Percentiles rank a stretch among this genome's conserved stretches.
phyloP scores from a whole-genome alignment of 2,329 filamentous ascomycete genomes.

The Thelonectria olida region DNA sequence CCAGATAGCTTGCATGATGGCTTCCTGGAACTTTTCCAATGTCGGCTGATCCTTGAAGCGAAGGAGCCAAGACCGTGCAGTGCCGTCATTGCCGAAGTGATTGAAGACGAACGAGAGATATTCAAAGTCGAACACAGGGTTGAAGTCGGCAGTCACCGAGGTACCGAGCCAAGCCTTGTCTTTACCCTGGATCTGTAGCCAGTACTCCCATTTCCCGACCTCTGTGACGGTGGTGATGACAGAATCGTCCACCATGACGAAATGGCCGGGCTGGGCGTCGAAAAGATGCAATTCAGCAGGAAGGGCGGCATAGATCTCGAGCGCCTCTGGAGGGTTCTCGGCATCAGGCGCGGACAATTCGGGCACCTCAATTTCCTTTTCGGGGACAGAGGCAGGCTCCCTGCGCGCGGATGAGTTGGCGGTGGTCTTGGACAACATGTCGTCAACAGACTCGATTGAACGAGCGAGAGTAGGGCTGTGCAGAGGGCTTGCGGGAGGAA shows the following conservation, averaged over 20 bases:
- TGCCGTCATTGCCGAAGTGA: slow-evolving; percentile 87
- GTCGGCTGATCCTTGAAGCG: slow-evolving; percentile 87
- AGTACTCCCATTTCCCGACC: slow-evolving; percentile 92
- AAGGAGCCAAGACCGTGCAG: slow-evolving; percentile 94
- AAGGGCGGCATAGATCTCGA: slow-evolving; percentile 79
- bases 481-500: slow-evolving; percentile 70
- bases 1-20: slow-evolving; percentile 95
- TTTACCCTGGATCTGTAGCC: slow-evolving; percentile 83
- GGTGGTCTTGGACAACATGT: slow-evolving; percentile 60
- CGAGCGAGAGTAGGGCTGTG: slow-evolving; percentile 65
- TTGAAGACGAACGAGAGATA: slow-evolving; percentile 99
- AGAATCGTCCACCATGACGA: slow-evolving; percentile 79
- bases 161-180: slow-evolving; percentile 89
- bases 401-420: slow-evolving; percentile 60
- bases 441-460: slow-evolving; percentile 66
- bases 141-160: slow-evolving; percentile 87
- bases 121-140: slow-evolving; percentile 98
- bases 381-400: slow-evolving; percentile 45
- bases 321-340: slow-evolving; percentile 67
- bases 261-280: slow-evolving; percentile 87
- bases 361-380: slow-evolving; percentile 44
- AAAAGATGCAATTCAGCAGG: slow-evolving; percentile 90
- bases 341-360: slow-evolving; percentile 34
- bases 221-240: slow-evolving; percentile 86
- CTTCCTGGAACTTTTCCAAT: slow-evolving; percentile 89